Base-by-base conservation (phyloP, 805 yeast genomes). In the Starmerella stigmatis region DNA sequence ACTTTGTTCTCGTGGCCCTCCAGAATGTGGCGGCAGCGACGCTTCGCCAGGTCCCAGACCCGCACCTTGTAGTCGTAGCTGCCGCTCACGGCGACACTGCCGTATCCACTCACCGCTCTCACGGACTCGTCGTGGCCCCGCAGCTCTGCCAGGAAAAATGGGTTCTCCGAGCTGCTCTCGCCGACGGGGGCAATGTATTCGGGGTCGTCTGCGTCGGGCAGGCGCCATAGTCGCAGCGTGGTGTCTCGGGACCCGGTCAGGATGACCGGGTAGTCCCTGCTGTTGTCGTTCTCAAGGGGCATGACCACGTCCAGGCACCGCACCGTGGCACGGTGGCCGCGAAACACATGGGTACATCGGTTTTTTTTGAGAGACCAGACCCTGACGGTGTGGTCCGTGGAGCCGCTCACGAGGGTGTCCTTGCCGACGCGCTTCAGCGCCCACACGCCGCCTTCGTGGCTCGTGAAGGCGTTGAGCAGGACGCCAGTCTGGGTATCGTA, bases 381-480 rank as follows among this genome's bases (percentile, higher is more conserved):
- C 47, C 98, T 73, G 3, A 92, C 94, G 0, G 94, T 80, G 54
- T 96, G 74, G 64, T 92, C 98, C 0, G 96, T 89, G 2, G 95
- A 81, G 0, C 97, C 98, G 48, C 94, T 82, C 1, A 89, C 94
- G 36, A 92, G 69, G 8, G 86, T 85, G 45, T 63, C 64, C n/a
- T 57, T 55, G 19, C 84, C 86, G 44, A 75, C 70, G 59, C 86
- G 88, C 63, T 89, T 86, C 60, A 92, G 71, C 1, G 98, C 97
- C 98, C 98, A 92, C 5, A 92, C 98, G 31, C 98, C 98, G 36
- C 98, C 98, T 44, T 82, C 94, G 60, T 92, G 98, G 7, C 96
- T 96, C 34, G 72, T 69, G 35, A 92, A 69, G 5, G 78, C 77
- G 33, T 73, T 68, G 8, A 78, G 57, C 42, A 80, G 68, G 33